A percentile compares a stretch with the other conserved stretches of the same genome.
Conservation (phyloP, 352 stramenopile species). For the Globisporangium megalacanthum region DNA sequence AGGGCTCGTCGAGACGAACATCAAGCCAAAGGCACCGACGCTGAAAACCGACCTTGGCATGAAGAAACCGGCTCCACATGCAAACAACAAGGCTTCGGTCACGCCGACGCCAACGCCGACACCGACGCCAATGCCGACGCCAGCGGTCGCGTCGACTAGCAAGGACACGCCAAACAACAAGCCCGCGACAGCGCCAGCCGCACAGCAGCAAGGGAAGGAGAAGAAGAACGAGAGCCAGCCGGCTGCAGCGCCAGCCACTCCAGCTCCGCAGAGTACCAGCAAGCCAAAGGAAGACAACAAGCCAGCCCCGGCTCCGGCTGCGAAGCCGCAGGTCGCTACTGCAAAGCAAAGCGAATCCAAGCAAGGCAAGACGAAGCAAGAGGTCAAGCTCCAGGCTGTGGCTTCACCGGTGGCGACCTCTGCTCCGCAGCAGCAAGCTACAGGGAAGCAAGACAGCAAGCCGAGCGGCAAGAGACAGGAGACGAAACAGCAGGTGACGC, state of each 20-base stretch:
- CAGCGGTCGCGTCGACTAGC: background rate
- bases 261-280: background rate
- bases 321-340: background rate
- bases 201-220: background rate
- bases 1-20: conserved; percentile 8
- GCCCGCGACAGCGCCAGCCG: background rate
- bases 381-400: conserved; percentile 1
- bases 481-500: background rate
- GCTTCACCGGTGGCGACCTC: background rate
- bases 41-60: conserved; percentile 3
- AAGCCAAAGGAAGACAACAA: too few relatives aligned
- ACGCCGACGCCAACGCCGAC: background rate
- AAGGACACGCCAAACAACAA: background rate
- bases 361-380: conserved; percentile 5
- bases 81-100: conserved; percentile 4
- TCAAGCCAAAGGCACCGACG: conserved; percentile 8
- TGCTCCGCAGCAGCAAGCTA: background rate
- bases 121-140: background rate
- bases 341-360: conserved; percentile 3
- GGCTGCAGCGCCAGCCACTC: background rate
- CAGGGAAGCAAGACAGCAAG: background rate
- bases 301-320: background rate
- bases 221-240: conserved; percentile 1
- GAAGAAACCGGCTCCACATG: background rate
- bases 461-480: conserved; percentile 3